Evolutionary conservation across 495 filamentous ascomycete genomes (phyloP).

Genomic region (Niebla homalea): DNA sequence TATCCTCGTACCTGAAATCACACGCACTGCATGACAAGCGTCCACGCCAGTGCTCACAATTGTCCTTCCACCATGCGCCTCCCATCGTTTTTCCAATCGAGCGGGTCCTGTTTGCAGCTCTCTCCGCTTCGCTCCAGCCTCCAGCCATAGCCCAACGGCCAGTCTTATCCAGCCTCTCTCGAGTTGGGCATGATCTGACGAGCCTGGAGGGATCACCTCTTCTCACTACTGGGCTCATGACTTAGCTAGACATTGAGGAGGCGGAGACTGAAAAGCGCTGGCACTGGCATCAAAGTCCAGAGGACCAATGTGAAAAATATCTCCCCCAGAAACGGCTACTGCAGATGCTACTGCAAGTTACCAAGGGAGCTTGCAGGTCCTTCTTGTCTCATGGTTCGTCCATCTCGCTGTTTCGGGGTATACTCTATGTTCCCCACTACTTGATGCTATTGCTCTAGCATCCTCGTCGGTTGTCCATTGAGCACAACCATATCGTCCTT

Average conservation of each 20-base stretch:
- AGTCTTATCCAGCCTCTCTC: background rate
- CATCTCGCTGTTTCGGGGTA: background rate
- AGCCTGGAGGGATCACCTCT: no score
- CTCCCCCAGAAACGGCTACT: no score
- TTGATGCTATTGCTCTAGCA: constrained; percentile 1
- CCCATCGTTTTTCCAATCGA: background rate
- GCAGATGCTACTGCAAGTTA: background rate
- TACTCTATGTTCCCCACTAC: background rate
- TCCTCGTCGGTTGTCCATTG: background rate
- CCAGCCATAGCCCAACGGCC: background rate
- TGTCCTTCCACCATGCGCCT: constrained; percentile 2
- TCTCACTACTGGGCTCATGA: no score
- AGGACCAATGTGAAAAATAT: no score
- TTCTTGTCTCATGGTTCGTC: constrained; percentile 3
- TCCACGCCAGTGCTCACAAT: constrained; percentile 3
- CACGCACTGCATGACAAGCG: constrained; percentile 7
- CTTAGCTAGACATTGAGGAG: no score
- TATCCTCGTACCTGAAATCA: constrained; percentile 3
- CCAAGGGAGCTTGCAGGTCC: background rate
- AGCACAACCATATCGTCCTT: background rate
- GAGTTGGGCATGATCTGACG: background rate
- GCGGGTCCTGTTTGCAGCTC: background rate
- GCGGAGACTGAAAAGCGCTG: no score
- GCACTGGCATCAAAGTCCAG: no score
- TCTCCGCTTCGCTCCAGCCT: background rate